Conservation (phyloP, 1,139 yeast genomes). For the Martiniozyma asiatica region DNA sequence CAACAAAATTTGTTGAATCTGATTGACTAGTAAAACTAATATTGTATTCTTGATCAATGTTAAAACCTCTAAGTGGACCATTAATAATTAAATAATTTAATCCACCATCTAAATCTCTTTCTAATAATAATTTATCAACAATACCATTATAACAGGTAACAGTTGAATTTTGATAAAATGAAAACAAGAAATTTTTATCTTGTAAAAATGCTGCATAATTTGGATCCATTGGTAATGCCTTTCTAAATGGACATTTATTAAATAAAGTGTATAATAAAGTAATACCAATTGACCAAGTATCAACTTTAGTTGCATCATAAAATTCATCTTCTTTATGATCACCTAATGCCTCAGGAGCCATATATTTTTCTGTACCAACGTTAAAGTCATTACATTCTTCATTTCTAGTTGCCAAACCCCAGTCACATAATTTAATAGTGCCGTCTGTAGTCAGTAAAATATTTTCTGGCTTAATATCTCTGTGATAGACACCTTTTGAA, state of each 20-base stretch:
- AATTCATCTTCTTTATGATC: slow-evolving; percentile 25
- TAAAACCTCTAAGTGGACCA: slow-evolving; percentile 18
- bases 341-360: slow-evolving; percentile 52
- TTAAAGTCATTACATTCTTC: slow-evolving; percentile 31
- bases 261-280: slow-evolving; percentile 38
- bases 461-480: slow-evolving; percentile 47
- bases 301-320: slow-evolving; percentile 52
- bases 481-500: slow-evolving; percentile 33
- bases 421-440: slow-evolving; percentile 39
- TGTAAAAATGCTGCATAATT: slow-evolving; percentile 19
- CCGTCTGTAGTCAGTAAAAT: slow-evolving; percentile 33
- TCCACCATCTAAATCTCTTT: slow-evolving; percentile 17
- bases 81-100: slow-evolving; percentile 11
- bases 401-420: slow-evolving; percentile 40
- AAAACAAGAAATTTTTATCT: slow-evolving; percentile 19
- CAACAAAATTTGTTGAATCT: too few relatives aligned
- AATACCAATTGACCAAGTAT: slow-evolving; percentile 81
- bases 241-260: slow-evolving; percentile 30
- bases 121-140: slow-evolving; percentile 16
- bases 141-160: slow-evolving; percentile 17
- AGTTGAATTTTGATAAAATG: slow-evolving; percentile 21
- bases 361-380: slow-evolving; percentile 46
- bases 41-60: slow-evolving; percentile 21
- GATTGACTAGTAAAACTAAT: slow-evolving; percentile 12
- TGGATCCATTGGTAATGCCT: slow-evolving; percentile 17